Evolutionary conservation across 805 yeast species (phyloP).

Genomic region (Starmerella geochares): DNA sequence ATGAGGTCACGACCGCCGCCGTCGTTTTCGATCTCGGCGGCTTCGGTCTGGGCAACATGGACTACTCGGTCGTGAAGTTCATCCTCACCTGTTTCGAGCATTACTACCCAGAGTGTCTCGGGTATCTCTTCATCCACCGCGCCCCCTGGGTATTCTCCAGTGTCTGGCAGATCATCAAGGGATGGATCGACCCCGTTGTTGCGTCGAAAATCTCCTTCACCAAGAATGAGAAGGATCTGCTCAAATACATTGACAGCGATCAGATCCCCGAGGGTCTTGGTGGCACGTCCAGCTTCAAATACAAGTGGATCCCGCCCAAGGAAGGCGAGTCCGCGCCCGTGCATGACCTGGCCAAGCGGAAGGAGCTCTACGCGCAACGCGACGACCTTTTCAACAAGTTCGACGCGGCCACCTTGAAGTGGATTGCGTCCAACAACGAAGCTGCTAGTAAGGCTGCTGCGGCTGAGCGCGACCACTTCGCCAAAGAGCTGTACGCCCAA

Average conservation of each 20-base stretch:
- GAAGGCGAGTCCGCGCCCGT: constrained; percentile 45
- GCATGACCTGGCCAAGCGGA: constrained; percentile 39
- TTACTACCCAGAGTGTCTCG: constrained; percentile 90
- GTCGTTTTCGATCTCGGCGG: constrained; percentile 79
- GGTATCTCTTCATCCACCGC: constrained; percentile 71
- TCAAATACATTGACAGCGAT: constrained; percentile 47
- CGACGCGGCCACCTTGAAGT: constrained; percentile 55
- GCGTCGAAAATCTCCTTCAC: constrained; percentile 85
- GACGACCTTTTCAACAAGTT: constrained; percentile 43
- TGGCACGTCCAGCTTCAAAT: constrained; percentile 53
- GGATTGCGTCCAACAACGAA: constrained; percentile 50
- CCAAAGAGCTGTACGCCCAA: constrained; percentile 47
- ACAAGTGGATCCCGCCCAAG: constrained; percentile 53
- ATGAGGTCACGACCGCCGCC: constrained; percentile 69
- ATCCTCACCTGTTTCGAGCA: constrained; percentile 85
- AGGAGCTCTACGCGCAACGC: constrained; percentile 43
- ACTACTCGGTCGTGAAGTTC: constrained; percentile 81
- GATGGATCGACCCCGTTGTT: constrained; percentile 95
- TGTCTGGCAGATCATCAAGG: constrained; percentile 84
- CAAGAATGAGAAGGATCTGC: constrained; percentile 55
- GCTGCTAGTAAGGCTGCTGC: constrained; percentile 39
- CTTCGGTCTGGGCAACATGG: constrained; percentile 86
- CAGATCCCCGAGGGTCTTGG: constrained; percentile 65
- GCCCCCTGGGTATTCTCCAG: constrained; percentile 97
- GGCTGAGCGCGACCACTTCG: constrained; percentile 41